Base-by-base conservation (phyloP, 371 early-diverging fungal genomes). In the Actinomortierella ambigua region DNA sequence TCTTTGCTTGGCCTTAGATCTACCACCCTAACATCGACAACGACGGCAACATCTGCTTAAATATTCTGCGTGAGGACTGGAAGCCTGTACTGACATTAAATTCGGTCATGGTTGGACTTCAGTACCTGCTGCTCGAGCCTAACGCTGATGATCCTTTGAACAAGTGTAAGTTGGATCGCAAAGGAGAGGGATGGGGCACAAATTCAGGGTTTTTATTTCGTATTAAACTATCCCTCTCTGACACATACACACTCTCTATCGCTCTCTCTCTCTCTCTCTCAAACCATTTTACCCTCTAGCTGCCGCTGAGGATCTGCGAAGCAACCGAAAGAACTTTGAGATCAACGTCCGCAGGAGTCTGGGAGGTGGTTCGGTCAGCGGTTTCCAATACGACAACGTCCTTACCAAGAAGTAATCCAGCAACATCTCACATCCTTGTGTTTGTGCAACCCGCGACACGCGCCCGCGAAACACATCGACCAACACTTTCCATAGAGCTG, bases 121-220 rank as follows among this genome's bases (percentile, higher is more conserved):
- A 96, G 71, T 95, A 96, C 68, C 79, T 99, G 42, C 93, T 99
- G 65, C 77, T 95, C 64, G 99, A 98, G 61, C 99, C 99, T 0
- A 99, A 99, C 78, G 95, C 99, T 0, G 94, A 97, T 47, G 99
- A 99, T 85, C 99, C 99, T 50, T 85, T 99, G 40, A 98, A 99
- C 87, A 97, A 95, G 79, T 82, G 89, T 86, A 77, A 55, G 46
- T n/a, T 8, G 17, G 27, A 14, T 27, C 51, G 22, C 34, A 73
- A 17, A n/a, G 40, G 20, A 53, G n/a, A 17, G n/a, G n/a, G n/a
- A n/a, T n/a, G n/a, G n/a, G n/a, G n/a, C n/a, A n/a, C n/a, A n/a
- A 0, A 46, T 24, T 58, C 11, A 50, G 13, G 20, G 18, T 46
- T 40, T 59, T 29, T n/a, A 23, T 57, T 17, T 26, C n/a, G 22